Evolutionary conservation across 23 red algal species (phyloP), one percentile per base, ranked within the genome.

Genomic region (Gracilariopsis chorda): DNA sequence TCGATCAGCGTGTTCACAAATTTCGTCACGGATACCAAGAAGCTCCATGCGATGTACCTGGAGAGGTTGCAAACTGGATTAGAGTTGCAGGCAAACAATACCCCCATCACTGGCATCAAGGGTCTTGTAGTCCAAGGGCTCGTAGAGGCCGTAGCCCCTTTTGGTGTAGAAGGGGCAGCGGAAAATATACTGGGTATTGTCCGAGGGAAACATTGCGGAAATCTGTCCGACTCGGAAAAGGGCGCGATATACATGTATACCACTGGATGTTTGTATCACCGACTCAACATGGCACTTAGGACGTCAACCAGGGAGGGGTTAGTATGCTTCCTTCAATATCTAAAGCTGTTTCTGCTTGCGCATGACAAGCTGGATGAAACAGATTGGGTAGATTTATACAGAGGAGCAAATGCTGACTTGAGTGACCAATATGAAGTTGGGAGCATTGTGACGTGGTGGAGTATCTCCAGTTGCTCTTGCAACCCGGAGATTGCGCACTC

Each of bases 401-500:
- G 76, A 1, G 76, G 76, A 2, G 55, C 55, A 16, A 7, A 23
- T 11, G 39, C 51, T 25, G 51, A 80, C 14, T 25, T 80, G 12
- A 56, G 10, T 4, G 32, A 12, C 2, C 40, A n/a, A 28, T 80
- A 56, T 47, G 10, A 21, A 8, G 2, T 53, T 7, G 76, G 76
- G 1, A 53, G 28, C 30, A 35, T 58, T 45, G 76, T 80, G 17
- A 80, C 76, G 11, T 80, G 76, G 76, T 80, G 76, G 76, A 48
- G 76, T 3, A 47, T 80, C 32, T 80, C 76, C n/a, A 56, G 76
- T 56, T 80, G 76, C 46, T 56, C 76, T 25, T 37, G 23, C 7
- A 57, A 56, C 20, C 30, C 7, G 16, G 27, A 80, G 2, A 47
- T 80, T 42, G 4, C 76, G 1, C 43, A 58, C 19, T 37, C 16